A percentile compares a stretch with the other conserved stretches of the same genome.
Evolutionary conservation across 2,329 filamentous ascomycete species (phyloP).

Genomic region (Aspergillus thermomutatus): DNA sequence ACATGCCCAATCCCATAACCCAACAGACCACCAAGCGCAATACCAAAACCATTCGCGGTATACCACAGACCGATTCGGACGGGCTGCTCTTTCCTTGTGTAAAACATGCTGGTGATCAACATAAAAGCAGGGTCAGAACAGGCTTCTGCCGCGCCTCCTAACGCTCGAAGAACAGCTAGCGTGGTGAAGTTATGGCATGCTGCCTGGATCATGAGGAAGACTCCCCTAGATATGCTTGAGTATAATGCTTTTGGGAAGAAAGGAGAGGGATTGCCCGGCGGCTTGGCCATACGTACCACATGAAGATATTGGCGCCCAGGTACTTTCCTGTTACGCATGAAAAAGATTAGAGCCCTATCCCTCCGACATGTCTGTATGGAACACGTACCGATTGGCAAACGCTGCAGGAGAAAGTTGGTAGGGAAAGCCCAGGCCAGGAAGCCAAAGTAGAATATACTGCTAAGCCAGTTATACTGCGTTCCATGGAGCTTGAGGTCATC

Average conservation of each 20-base stretch:
- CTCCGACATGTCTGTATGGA: too few relatives aligned
- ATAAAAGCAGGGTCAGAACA: constrained; percentile 60
- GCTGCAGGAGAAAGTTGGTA: constrained; percentile 53
- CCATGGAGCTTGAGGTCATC: constrained; percentile 57
- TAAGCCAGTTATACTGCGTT: constrained; percentile 57
- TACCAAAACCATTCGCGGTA: constrained; percentile 57
- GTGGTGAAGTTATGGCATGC: constrained; percentile 54
- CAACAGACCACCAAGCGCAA: constrained; percentile 56
- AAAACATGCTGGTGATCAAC: constrained; percentile 65
- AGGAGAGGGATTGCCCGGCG: background rate
- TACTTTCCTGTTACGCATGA: constrained; percentile 42
- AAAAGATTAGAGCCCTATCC: background rate
- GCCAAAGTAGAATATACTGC: constrained; percentile 55
- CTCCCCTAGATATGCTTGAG: constrained; percentile 31
- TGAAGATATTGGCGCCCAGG: constrained; percentile 56
- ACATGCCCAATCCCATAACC: constrained; percentile 62
- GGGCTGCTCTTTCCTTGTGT: constrained; percentile 61
- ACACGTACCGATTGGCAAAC: constrained; percentile 46
- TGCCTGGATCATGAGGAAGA: constrained; percentile 52
- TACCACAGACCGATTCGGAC: constrained; percentile 60
- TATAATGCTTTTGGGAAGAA: background rate
- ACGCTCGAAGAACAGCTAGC: constrained; percentile 54
- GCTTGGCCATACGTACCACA: constrained; percentile 39
- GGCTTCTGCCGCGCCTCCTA: constrained; percentile 57
- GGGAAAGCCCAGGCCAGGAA: constrained; percentile 54